A percentile compares a stretch with the other conserved stretches of the same genome.
These are phyloP conservation scores for Periconia sp. DNA, from an alignment of 2,329 filamentous ascomycete genomes.

Conservation along the genomic window DNA sequence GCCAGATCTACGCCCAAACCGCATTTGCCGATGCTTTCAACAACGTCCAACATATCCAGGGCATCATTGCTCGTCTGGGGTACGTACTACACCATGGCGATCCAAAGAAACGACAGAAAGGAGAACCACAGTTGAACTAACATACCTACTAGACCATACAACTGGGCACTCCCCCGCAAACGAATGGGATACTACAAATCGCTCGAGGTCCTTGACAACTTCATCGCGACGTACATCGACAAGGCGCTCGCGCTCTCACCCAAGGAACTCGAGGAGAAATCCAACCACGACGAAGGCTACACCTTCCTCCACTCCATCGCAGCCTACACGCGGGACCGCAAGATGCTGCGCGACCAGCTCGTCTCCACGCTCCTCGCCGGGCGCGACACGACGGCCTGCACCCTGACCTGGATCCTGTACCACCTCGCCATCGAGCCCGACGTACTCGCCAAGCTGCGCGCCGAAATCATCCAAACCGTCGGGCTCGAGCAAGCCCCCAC, in stretches of 20 bases:
- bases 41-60: constrained; percentile 75
- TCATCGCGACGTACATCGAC: constrained; percentile 78
- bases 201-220: constrained; percentile 70
- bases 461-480: constrained; percentile 69
- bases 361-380: constrained; percentile 74
- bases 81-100: constrained; percentile 33
- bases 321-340: constrained; percentile 68
- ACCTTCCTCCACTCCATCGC: constrained; percentile 88
- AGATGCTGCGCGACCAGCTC: constrained; percentile 80
- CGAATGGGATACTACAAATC: constrained; percentile 62
- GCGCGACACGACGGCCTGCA: constrained; percentile 82
- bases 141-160: constrained; percentile 55
- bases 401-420: constrained; percentile 80
- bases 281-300: constrained; percentile 71
- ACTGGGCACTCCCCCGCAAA: constrained; percentile 62
- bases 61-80: constrained; percentile 65
- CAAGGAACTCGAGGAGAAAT: constrained; percentile 72
- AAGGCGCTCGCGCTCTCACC: constrained; percentile 68
- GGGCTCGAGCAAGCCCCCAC: constrained; percentile 63
- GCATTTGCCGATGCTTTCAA: constrained; percentile 81
- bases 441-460: constrained; percentile 67
- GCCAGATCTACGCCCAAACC: constrained; percentile 58
- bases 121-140: constrained; percentile 6
- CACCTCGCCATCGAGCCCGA: constrained; percentile 74
- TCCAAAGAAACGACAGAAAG: not conserved